These are phyloP conservation scores for Phytophthora capsici DNA, from an alignment of 352 stramenopile genomes.

Conservation along the genomic window DNA sequence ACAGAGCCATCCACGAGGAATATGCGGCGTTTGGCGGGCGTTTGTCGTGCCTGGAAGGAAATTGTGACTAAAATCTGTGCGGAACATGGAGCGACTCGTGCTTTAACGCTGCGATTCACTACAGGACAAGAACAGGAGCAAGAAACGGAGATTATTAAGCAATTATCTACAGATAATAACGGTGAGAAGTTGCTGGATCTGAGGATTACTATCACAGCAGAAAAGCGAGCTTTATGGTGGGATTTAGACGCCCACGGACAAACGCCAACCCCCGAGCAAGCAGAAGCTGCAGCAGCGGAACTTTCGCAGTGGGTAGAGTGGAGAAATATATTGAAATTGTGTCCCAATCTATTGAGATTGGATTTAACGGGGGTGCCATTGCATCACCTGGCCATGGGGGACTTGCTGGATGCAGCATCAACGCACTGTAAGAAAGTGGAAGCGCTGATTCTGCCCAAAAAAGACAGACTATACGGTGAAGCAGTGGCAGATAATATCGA, in stretches of 20 bases:
- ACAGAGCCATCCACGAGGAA: conserved; percentile 35
- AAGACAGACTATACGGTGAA: conserved; percentile 33
- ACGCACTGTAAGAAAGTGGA: conserved; percentile 37
- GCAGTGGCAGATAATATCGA: conserved; percentile 48
- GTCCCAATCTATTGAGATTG: conserved; percentile 46
- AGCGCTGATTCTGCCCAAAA: conserved; percentile 48
- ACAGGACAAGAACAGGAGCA: conserved; percentile 33
- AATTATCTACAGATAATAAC: conserved; percentile 10
- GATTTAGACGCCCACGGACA: conserved; percentile 30
- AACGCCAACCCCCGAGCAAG: not conserved
- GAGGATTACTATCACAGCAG: conserved; percentile 31
- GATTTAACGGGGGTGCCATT: conserved; percentile 51
- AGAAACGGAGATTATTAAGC: conserved; percentile 21
- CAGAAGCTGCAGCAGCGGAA: conserved; percentile 6
- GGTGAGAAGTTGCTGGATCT: conserved; percentile 38
- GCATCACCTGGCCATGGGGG: conserved; percentile 45
- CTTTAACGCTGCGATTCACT: conserved; percentile 40
- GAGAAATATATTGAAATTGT: conserved; percentile 37
- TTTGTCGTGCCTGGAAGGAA: conserved; percentile 41
- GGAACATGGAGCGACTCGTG: conserved; percentile 22
- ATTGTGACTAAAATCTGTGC: conserved; percentile 25
- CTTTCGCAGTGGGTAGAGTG: conserved; percentile 55
- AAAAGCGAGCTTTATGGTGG: conserved; percentile 47
- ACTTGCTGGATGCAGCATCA: conserved; percentile 47
- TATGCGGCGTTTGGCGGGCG: conserved; percentile 36